phyloP scores from a whole-genome alignment of 1,284 basidiomycete species.

The Chalciporus sp. region DNA sequence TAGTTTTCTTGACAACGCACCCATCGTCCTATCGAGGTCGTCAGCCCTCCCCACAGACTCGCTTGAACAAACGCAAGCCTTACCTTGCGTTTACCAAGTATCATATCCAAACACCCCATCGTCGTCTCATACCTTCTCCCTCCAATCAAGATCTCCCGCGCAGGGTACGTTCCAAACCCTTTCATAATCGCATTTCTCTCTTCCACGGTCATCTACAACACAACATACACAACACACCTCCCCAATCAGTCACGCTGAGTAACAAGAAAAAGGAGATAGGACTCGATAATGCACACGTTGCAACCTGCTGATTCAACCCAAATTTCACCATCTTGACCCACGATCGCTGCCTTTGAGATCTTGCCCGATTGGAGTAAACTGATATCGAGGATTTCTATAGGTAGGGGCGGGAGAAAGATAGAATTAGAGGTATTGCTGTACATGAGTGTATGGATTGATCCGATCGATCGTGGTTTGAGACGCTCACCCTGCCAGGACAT shows the following conservation, averaged over 20 bases:
- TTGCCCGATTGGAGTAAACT: slow-evolving; percentile 83
- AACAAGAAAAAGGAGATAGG: neutral
- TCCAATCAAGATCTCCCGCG: slow-evolving; percentile 28
- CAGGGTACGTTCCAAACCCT: slow-evolving; percentile 24
- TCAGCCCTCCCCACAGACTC: neutral
- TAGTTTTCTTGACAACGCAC: slow-evolving; percentile 82
- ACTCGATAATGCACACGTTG: slow-evolving; percentile 53
- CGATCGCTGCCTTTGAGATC: slow-evolving; percentile 80
- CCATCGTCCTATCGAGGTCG: slow-evolving; percentile 51
- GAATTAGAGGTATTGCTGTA: neutral
- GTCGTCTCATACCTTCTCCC: slow-evolving; percentile 27
- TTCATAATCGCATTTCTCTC: slow-evolving; percentile 19
- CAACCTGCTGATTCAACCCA: slow-evolving; percentile 85
- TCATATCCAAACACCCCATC: slow-evolving; percentile 31
- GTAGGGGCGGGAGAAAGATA: slow-evolving; percentile 1
- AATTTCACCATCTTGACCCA: slow-evolving; percentile 84
- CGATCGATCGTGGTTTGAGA: neutral
- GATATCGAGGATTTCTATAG: slow-evolving; percentile 32
- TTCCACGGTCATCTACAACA: slow-evolving; percentile 20
- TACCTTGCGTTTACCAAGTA: slow-evolving; percentile 31
- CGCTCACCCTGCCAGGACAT: slow-evolving; percentile 59
- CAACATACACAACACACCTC: neutral
- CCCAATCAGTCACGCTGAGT: slow-evolving; percentile 1
- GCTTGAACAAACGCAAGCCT: neutral
- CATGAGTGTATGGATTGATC: slow-evolving; percentile 11